phyloP scores from a whole-genome alignment of 441 rosid genomes.

The Breynia disticha region DNA sequence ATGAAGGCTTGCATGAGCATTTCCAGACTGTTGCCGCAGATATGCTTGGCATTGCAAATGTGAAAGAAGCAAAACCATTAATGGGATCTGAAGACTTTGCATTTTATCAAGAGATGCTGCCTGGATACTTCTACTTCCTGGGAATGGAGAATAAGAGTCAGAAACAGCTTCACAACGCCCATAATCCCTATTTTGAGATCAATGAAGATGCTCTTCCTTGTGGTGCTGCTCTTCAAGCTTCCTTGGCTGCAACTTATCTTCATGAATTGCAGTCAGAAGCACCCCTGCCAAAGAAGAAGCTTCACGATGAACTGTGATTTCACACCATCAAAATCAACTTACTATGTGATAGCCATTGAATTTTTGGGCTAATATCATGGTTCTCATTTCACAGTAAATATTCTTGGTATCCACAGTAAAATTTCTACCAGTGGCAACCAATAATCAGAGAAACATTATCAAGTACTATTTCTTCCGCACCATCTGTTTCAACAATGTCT shows the following conservation, averaged over 20 bases:
- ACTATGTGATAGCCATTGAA: too few relatives aligned
- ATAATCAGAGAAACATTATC: too few relatives aligned
- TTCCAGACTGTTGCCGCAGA: constrained; percentile 50
- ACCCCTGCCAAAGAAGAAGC: constrained; percentile 18
- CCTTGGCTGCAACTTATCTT: constrained; percentile 61
- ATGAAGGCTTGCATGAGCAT: constrained; percentile 42
- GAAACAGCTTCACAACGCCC: constrained; percentile 28
- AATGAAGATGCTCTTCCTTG: constrained; percentile 69
- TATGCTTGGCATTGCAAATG: constrained; percentile 49
- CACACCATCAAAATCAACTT: too few relatives aligned
- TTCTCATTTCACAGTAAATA: too few relatives aligned
- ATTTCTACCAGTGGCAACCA: too few relatives aligned
- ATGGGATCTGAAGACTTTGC: constrained; percentile 96
- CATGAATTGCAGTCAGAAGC: constrained; percentile 25
- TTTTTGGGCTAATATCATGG: too few relatives aligned
- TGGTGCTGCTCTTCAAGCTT: constrained; percentile 90
- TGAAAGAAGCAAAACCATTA: constrained; percentile 48
- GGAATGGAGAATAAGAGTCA: constrained; percentile 52
- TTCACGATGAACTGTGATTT: constrained; percentile 52
- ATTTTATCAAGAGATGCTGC: constrained; percentile 63
- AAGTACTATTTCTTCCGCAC: too few relatives aligned
- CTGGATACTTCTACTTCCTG: constrained; percentile 58
- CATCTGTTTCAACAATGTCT: too few relatives aligned
- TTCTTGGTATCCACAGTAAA: too few relatives aligned
- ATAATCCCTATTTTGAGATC: constrained; percentile 53